Conservation (phyloP, 2,329 filamentous ascomycete genomes). For the Grosmannia serpens region DNA sequence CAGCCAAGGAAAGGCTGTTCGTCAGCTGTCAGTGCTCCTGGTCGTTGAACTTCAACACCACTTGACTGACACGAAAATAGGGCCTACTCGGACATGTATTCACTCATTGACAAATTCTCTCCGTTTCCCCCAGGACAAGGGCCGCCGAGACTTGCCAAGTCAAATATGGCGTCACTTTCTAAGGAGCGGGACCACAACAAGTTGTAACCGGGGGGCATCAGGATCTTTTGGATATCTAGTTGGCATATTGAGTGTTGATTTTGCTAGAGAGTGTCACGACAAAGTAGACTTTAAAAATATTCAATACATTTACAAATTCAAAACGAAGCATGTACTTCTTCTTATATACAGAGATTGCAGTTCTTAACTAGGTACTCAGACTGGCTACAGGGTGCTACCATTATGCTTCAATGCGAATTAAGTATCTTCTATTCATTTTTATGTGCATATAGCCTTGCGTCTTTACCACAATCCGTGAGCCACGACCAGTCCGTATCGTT, state of each 20-base stretch:
- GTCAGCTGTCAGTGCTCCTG: background rate
- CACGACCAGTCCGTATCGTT: background rate
- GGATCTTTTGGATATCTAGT: background rate
- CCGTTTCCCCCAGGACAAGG: background rate
- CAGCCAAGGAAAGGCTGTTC: background rate
- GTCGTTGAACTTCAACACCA: background rate
- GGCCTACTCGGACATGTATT: conserved; percentile 1
- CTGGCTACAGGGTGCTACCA: too few relatives aligned
- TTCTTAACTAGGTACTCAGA: too few relatives aligned
- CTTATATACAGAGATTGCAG: too few relatives aligned
- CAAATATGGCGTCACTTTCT: background rate
- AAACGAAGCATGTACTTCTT: too few relatives aligned
- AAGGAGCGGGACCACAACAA: background rate
- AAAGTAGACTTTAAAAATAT: too few relatives aligned
- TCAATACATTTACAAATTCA: background rate
- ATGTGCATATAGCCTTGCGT: too few relatives aligned
- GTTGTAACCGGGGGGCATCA: background rate
- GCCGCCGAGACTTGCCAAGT: background rate
- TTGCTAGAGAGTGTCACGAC: background rate
- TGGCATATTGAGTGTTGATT: background rate
- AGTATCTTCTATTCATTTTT: too few relatives aligned
- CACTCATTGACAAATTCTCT: background rate
- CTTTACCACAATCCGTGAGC: too few relatives aligned
- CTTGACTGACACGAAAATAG: background rate
- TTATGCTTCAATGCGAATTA: too few relatives aligned